Percentiles rank a stretch among this genome's conserved stretches.
Evolutionary conservation across 768 basidiomycete genomes (phyloP).

Genomic region (Termitomyces titanicus): DNA sequence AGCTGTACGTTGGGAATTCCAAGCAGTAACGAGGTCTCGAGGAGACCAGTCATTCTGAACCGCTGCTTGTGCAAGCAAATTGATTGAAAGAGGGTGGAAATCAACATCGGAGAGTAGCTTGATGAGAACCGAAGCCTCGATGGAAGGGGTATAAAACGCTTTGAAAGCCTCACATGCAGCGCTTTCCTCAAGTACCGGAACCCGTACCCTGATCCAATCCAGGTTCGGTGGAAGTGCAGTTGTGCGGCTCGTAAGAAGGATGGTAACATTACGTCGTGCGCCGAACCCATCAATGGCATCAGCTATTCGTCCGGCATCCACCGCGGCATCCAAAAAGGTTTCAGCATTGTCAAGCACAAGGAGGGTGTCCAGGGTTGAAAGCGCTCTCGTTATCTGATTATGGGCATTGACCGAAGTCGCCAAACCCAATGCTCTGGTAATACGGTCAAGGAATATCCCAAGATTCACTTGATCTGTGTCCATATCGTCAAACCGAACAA

Average conservation of each 20-base stretch:
- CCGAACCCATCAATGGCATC: conserved; percentile 8
- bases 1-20: neutral
- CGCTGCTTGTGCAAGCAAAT: conserved; percentile 11
- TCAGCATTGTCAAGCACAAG: conserved; percentile 14
- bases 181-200: conserved; percentile 6
- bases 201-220: conserved; percentile 1
- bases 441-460: conserved; percentile 2
- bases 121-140: neutral
- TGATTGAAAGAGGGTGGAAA: conserved; percentile 14
- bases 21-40: neutral
- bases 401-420: neutral
- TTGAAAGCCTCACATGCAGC: conserved; percentile 7
- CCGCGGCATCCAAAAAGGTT: conserved; percentile 10
- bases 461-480: neutral
- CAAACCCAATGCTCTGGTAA: conserved; percentile 1
- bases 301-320: conserved; percentile 8
- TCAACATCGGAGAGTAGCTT: conserved; percentile 6
- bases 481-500: conserved; percentile 8
- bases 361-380: neutral
- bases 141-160: neutral
- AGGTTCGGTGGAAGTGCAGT: conserved; percentile 4
- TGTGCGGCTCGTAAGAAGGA: conserved; percentile 8
- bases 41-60: conserved; percentile 11
- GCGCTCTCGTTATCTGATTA: neutral
- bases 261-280: conserved; percentile 1